Percentiles rank a stretch among this genome's conserved stretches.
phyloP scores from a whole-genome alignment of 1,139 yeast species.

The Kurtzmaniella quercitrusa region DNA sequence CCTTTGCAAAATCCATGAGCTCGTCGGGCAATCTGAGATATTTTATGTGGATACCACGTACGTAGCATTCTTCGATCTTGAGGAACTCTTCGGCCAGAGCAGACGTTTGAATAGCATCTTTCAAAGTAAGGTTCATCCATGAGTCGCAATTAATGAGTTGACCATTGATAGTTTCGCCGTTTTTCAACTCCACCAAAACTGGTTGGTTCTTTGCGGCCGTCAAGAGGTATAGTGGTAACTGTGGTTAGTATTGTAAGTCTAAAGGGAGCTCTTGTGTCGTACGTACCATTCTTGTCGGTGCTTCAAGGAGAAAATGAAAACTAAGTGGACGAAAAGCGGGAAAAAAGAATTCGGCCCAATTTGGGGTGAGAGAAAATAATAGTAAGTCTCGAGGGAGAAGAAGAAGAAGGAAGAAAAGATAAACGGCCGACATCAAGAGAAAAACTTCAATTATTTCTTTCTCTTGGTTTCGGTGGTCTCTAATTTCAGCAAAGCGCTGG shows the following conservation, averaged over 20 bases:
- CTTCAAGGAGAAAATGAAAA: not conserved
- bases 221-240: slow-evolving; percentile 86
- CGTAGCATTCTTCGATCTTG: slow-evolving; percentile 72
- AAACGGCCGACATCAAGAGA: not conserved
- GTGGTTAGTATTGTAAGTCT: slow-evolving; percentile 20
- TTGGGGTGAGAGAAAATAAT: not conserved
- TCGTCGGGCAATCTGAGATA: slow-evolving; percentile 46
- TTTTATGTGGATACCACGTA: slow-evolving; percentile 74
- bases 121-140: slow-evolving; percentile 91
- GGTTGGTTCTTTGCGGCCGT: slow-evolving; percentile 91
- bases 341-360: not conserved
- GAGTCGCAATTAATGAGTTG: slow-evolving; percentile 82
- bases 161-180: slow-evolving; percentile 89
- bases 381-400: not conserved
- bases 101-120: slow-evolving; percentile 72
- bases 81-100: slow-evolving; percentile 64
- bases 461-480: no score
- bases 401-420: not conserved
- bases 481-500: no score
- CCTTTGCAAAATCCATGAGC: slow-evolving; percentile 79
- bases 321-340: not conserved
- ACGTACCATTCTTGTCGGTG: slow-evolving; percentile 2
- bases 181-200: slow-evolving; percentile 84
- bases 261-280: no score
- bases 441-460: no score